Evolutionary conservation across 2,329 filamentous ascomycete genomes (phyloP), one percentile per base, ranked within the genome.

Genomic region (Lachnellula willkommii): DNA sequence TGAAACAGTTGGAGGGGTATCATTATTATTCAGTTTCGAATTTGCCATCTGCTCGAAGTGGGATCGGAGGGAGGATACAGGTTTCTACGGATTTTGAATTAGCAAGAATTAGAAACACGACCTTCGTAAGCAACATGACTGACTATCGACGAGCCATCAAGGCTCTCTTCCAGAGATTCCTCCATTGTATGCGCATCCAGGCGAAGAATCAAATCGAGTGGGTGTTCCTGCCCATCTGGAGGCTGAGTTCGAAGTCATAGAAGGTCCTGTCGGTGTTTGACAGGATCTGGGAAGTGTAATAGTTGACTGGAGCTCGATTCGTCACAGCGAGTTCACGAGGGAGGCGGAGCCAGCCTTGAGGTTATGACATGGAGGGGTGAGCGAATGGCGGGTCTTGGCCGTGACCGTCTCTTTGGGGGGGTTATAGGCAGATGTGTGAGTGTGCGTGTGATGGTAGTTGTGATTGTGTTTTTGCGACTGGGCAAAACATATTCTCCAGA

Each of bases 11-110:
- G 63, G 61, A 9, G 63, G 57, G 36, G 56, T 54, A 60, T 55
- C 35, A 61, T 63, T 55, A 65, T 66, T 64, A 65, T 70, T 60
- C 57, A 75, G 71, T 54, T 74, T 74, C 53, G 71, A 61, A 68
- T 77, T 81, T 62, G 80, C 77, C 75, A 93, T 84, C 68, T 87
- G 90, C 76, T 94, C 89, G 70, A 93, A 94, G 65, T 88, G 85
- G 60, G 88, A 89, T 59, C 86, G 81, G 58, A 94, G 77, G 51
- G 89, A 92, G 51, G 89, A 94, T 50, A 94, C 89, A 26, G 90
- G 88, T 75, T 85, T 89, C 87, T 90, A 60, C 20, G 37, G 3
- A 28, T n/a, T 26, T 4, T 51, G 12, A n/a, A 39, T 60, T 49
- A 62, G 58, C 54, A 54, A 50, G 50, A 39, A 15, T 48, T 3